Evolutionary conservation across 495 filamentous ascomycete species (phyloP).

Genomic region (Apodospora peruviana): DNA sequence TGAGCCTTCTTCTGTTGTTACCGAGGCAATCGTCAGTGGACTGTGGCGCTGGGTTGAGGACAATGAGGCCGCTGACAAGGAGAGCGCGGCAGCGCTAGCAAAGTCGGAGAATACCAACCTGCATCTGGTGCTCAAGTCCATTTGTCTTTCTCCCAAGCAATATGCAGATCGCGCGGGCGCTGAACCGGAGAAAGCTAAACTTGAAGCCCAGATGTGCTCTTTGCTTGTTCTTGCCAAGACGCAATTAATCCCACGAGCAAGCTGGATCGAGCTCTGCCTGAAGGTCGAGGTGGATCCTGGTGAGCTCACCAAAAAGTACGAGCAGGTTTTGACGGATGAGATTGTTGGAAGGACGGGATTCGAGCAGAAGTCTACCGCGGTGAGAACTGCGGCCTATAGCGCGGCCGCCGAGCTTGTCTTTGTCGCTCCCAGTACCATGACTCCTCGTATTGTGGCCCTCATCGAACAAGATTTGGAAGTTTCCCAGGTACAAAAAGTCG

Average conservation of each 20-base stretch:
- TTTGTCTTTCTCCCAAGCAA: slow-evolving; percentile 52
- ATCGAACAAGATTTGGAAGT: slow-evolving; percentile 66
- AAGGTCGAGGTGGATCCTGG: slow-evolving; percentile 77
- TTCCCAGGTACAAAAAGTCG: slow-evolving; percentile 59
- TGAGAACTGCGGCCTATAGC: slow-evolving; percentile 66
- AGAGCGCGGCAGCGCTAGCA: slow-evolving; percentile 62
- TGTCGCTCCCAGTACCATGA: slow-evolving; percentile 78
- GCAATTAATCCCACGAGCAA: slow-evolving; percentile 67
- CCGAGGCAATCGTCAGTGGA: slow-evolving; percentile 56
- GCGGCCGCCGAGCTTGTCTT: slow-evolving; percentile 89
- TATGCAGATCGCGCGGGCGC: slow-evolving; percentile 31
- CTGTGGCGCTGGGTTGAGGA: slow-evolving; percentile 79
- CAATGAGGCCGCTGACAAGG: slow-evolving; percentile 63
- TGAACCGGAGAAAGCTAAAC: slow-evolving; percentile 30
- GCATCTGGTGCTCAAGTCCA: slow-evolving; percentile 61
- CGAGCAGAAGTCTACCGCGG: slow-evolving; percentile 36
- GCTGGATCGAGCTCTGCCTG: slow-evolving; percentile 86
- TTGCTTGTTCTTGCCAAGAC: slow-evolving; percentile 73
- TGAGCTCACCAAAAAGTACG: slow-evolving; percentile 54
- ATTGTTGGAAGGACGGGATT: slow-evolving; percentile 43
- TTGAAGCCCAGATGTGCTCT: slow-evolving; percentile 62
- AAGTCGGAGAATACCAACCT: slow-evolving; percentile 58
- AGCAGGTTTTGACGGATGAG: slow-evolving; percentile 39
- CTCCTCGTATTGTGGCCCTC: slow-evolving; percentile 66
- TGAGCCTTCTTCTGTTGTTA: slow-evolving; percentile 34